phyloP scores from a whole-genome alignment of 768 basidiomycete species.

The Floccularia luteovirens region DNA sequence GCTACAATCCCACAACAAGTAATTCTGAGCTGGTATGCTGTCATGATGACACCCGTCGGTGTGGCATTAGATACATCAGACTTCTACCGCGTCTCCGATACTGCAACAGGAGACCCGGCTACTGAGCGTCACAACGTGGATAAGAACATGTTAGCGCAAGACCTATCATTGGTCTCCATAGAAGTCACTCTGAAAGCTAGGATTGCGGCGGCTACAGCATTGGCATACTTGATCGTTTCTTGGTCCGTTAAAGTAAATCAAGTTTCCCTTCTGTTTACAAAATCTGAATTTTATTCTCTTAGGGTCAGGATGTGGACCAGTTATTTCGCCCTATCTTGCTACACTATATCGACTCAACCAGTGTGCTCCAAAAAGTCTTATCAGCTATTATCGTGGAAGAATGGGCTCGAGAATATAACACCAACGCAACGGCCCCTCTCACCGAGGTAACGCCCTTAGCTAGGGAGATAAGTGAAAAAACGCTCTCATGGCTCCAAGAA shows the following conservation, averaged over 20 bases:
- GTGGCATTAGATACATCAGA: slow-evolving; percentile 59
- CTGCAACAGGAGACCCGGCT: slow-evolving; percentile 34
- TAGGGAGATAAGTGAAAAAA: slow-evolving; percentile 58
- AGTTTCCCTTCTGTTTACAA: background rate
- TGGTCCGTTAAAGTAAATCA: slow-evolving; percentile 33
- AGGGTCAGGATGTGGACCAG: slow-evolving; percentile 41
- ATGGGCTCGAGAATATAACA: slow-evolving; percentile 67
- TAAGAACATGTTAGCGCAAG: slow-evolving; percentile 90
- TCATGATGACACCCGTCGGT: slow-evolving; percentile 88
- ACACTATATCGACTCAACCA: slow-evolving; percentile 80
- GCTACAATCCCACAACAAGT: slow-evolving; percentile 47
- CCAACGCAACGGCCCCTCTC: slow-evolving; percentile 27
- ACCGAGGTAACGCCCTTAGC: slow-evolving; percentile 54
- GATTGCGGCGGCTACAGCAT: slow-evolving; percentile 67
- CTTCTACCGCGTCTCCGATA: slow-evolving; percentile 60
- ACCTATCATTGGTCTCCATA: slow-evolving; percentile 70
- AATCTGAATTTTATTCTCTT: slow-evolving; percentile 1
- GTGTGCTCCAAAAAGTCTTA: slow-evolving; percentile 87
- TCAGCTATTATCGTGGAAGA: slow-evolving; percentile 85
- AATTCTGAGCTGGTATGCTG: slow-evolving; percentile 77
- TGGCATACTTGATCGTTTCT: slow-evolving; percentile 59
- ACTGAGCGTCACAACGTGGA: slow-evolving; percentile 88
- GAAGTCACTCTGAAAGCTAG: slow-evolving; percentile 78
- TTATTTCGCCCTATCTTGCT: slow-evolving; percentile 68
- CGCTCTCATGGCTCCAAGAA: slow-evolving; percentile 67